Evolutionary conservation across 2,329 filamentous ascomycete species (phyloP), one percentile per base, ranked within the genome.

Genomic region (Aspergillus ibericus): DNA sequence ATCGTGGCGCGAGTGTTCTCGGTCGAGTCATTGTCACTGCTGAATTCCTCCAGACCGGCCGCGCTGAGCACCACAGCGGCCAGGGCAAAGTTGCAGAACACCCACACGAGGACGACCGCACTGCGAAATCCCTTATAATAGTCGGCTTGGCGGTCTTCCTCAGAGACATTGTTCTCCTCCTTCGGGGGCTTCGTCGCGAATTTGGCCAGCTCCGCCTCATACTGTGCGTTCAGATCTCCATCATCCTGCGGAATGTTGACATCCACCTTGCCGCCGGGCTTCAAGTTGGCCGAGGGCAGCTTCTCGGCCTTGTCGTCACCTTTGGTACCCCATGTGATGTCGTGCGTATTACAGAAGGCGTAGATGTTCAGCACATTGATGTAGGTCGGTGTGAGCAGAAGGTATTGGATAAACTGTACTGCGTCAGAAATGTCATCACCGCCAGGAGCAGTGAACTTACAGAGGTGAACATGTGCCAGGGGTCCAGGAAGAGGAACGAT

Each of bases 331-430:
- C 93, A 97, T 3, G 93, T 96, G 64, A 97, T 95, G 72, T 97
- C 93, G 82, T 97, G 93, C 25, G 93, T 96, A 78, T 97, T 97
- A 79, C 93, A 98, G 78, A 99, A 99, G 61, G 93, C 93, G 77
- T 98, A 99, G 58, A 99, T 95, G 81, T 98, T 99, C 69, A 99
- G 87, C 59, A 98, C 93, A 77, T 98, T 99, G 80, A 96, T 96
- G 79, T 96, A 99, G 0, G 93, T 96, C 0, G 95, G 95, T 0
- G 93, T 96, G 58, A 99, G 84, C 42, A 98, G 85, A 68, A 98
- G 87, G 75, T 99, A 99, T 84, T 98, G 95, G 50, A 92, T 76
- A 76, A 98, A 92, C 58, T 89, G 59, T n/a, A 13, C 12, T 2
- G 5, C 10, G 60, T 60, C 55, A 63, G 61, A n/a, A 34, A 32